Conservation (phyloP, 495 filamentous ascomycete species). For the Jackrogersella minutella region DNA sequence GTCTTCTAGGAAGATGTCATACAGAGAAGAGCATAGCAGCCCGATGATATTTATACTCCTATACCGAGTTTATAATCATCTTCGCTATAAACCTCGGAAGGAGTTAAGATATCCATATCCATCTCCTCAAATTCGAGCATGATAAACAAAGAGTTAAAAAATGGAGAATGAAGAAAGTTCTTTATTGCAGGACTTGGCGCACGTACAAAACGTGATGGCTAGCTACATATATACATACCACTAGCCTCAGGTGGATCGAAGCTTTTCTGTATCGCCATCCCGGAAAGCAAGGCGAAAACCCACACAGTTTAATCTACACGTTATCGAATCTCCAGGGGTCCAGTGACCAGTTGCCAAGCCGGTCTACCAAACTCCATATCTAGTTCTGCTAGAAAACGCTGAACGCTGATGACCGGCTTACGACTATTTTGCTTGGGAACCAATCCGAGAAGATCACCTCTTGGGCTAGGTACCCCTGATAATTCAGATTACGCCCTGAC, state of each 20-base stretch:
- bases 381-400: conserved; percentile 1
- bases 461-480: conserved; percentile 27
- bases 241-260: conserved; percentile 28
- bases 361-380: conserved; percentile 17
- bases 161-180: background rate
- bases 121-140: background rate
- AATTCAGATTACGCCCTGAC: conserved; percentile 31
- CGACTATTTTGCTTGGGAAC: conserved; percentile 12
- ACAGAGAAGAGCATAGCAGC: background rate
- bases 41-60: background rate
- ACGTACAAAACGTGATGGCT: background rate
- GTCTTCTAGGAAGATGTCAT: conserved; percentile 18
- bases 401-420: conserved; percentile 18
- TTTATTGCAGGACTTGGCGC: background rate
- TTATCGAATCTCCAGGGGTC: conserved; percentile 21
- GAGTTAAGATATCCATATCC: background rate
- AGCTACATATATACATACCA: background rate
- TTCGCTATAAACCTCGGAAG: background rate
- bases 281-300: conserved; percentile 37
- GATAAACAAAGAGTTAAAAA: too few relatives aligned
- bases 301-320: conserved; percentile 36
- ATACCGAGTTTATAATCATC: background rate
- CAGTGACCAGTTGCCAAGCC: conserved; percentile 31
- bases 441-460: conserved; percentile 21
- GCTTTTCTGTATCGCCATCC: conserved; percentile 24